A percentile compares a stretch with the other conserved stretches of the same genome.
Conservation (phyloP, 108 stramenopile genomes). For the Pseudonitzschia multiseries region DNA sequence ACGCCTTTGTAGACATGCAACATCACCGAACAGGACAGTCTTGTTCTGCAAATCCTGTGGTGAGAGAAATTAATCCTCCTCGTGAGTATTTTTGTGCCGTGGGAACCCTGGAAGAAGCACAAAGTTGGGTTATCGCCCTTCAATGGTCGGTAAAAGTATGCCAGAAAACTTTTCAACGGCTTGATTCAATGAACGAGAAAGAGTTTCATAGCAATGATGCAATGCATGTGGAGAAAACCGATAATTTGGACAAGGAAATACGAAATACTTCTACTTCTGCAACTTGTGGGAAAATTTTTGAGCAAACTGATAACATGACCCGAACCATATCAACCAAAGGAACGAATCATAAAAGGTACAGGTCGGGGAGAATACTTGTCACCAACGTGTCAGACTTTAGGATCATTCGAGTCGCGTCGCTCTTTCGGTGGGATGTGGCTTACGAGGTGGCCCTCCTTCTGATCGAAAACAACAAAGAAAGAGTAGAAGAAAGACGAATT, state of each 20-base stretch:
- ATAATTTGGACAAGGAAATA: conserved; percentile 3
- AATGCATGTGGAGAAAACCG: not conserved
- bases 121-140: conserved; percentile 82
- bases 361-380: conserved; percentile 42
- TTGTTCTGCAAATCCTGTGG: conserved; percentile 2
- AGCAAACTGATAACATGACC: not conserved
- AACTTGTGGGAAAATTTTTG: not conserved
- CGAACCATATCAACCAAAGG: not conserved
- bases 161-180: conserved; percentile 13
- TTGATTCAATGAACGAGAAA: conserved; percentile 5
- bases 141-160: conserved; percentile 71
- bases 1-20: conserved; percentile 15
- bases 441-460: conserved; percentile 66
- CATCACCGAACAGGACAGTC: not conserved
- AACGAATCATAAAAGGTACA: not conserved
- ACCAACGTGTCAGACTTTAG: conserved; percentile 39
- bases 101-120: conserved; percentile 71
- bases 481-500: conserved; percentile 51
- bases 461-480: conserved; percentile 18
- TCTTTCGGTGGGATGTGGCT: conserved; percentile 47
- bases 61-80: conserved; percentile 22
- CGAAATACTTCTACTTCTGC: too few relatives aligned
- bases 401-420: conserved; percentile 22
- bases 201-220: too few relatives aligned
- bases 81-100: conserved; percentile 86